These are phyloP conservation scores for Byssothecium circinans DNA, from an alignment of 2,329 filamentous ascomycete genomes.

Conservation along the genomic window DNA sequence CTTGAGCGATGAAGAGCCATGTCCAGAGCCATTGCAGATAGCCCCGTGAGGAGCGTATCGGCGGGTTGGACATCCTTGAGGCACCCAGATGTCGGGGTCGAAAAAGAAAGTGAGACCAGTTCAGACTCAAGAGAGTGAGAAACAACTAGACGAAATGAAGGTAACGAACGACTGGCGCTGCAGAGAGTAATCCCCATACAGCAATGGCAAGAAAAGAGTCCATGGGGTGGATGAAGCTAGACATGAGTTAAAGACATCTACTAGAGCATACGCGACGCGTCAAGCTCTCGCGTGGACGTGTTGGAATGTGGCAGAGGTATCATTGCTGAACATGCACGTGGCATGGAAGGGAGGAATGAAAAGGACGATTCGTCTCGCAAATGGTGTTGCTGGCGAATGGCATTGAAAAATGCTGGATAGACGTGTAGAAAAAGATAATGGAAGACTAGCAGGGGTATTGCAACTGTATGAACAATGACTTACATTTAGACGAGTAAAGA, in stretches of 20 bases:
- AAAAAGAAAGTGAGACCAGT: background rate
- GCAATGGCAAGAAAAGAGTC: background rate
- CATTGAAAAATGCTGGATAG: too few relatives aligned
- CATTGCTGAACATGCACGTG: too few relatives aligned
- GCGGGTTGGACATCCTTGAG: background rate
- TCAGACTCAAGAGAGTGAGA: background rate
- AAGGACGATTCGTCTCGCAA: too few relatives aligned
- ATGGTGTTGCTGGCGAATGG: too few relatives aligned
- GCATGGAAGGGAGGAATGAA: too few relatives aligned
- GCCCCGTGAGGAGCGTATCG: constrained; percentile 2
- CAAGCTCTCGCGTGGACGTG: constrained; percentile 2
- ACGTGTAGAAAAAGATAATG: too few relatives aligned
- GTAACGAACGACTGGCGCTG: constrained; percentile 4
- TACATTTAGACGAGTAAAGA: too few relatives aligned
- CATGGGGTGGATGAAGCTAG: background rate
- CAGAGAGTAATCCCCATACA: constrained; percentile 2
- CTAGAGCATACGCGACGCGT: constrained; percentile 5
- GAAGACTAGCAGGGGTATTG: too few relatives aligned
- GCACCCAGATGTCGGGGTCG: background rate
- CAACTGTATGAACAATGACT: too few relatives aligned
- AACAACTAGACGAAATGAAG: background rate
- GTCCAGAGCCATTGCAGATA: background rate
- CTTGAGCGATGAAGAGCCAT: constrained; percentile 1
- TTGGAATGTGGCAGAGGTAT: constrained; percentile 4
- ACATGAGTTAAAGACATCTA: background rate